A percentile compares a stretch with the other conserved stretches of the same genome.
Conservation (phyloP, 352 stramenopile species). For the Elongisporangium anandrum region DNA sequence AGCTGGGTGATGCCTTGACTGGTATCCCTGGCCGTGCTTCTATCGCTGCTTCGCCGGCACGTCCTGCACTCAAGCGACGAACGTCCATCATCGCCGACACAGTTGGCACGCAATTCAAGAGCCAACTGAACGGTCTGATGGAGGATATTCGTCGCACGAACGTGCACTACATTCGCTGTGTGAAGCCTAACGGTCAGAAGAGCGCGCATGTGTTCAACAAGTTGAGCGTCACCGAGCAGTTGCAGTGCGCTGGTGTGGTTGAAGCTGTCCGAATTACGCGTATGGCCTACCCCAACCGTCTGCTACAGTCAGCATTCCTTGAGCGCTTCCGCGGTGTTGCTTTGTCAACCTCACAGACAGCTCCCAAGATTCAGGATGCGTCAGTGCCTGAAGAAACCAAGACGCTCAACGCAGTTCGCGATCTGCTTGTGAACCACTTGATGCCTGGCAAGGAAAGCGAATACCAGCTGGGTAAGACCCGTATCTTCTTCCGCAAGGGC, state of each 20-base stretch:
- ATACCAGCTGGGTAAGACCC: constrained; percentile 89
- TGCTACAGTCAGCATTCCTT: constrained; percentile 87
- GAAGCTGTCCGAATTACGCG: constrained; percentile 97
- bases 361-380: constrained; percentile 8
- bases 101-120: constrained; percentile 92
- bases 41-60: constrained; percentile 9
- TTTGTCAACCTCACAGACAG: not conserved
- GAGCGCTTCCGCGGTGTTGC: constrained; percentile 80
- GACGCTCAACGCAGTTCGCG: constrained; percentile 33
- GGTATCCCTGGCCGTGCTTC: constrained; percentile 23
- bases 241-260: constrained; percentile 97
- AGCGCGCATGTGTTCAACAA: constrained; percentile 87
- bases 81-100: constrained; percentile 82
- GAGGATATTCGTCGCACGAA: constrained; percentile 94
- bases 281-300: constrained; percentile 97
- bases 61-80: constrained; percentile 54
- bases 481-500: constrained; percentile 92
- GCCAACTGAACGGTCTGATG: constrained; percentile 92
- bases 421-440: constrained; percentile 56
- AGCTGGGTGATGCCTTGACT: constrained; percentile 39
- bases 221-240: constrained; percentile 93
- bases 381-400: constrained; percentile 37
- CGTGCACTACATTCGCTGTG: constrained; percentile 98
- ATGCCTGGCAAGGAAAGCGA: constrained; percentile 54
- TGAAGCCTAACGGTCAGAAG: constrained; percentile 98